phyloP scores from a whole-genome alignment of 305 asterid species.

The Fraxinus sp. region DNA sequence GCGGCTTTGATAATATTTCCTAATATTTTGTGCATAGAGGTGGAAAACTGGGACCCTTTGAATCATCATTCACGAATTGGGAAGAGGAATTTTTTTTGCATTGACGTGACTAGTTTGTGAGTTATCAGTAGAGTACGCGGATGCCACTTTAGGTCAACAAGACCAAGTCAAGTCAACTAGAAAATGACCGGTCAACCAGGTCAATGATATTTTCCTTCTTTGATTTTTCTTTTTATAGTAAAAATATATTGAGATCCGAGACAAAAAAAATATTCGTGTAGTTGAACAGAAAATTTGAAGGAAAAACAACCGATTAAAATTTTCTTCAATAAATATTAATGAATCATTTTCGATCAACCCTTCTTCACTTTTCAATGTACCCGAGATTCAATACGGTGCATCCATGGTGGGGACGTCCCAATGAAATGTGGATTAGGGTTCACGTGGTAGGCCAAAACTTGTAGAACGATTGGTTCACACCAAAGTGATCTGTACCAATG shows the following conservation, averaged over 20 bases:
- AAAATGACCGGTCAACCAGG: conserved; percentile 44
- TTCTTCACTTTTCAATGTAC: background rate
- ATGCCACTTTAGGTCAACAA: conserved; percentile 38
- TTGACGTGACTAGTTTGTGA: conserved; percentile 2
- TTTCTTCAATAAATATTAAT: background rate
- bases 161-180: conserved; percentile 38
- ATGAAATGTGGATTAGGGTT: background rate
- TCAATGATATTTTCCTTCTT: background rate
- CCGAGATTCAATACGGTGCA: background rate
- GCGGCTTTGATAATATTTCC: background rate
- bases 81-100: background rate
- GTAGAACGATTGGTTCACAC: background rate
- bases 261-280: background rate
- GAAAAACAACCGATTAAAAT: background rate
- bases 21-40: background rate
- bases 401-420: background rate
- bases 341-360: background rate
- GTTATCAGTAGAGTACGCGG: conserved; percentile 19
- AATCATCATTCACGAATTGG: background rate
- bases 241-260: background rate
- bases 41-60: conserved; percentile 7
- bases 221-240: background rate
- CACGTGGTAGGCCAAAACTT: background rate
- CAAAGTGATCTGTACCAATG: background rate
- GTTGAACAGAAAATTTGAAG: background rate